Percentiles rank a stretch among this genome's conserved stretches.
These are phyloP conservation scores for Fusarium anguioides DNA, from an alignment of 2,329 filamentous ascomycete species.

Conservation along the genomic window DNA sequence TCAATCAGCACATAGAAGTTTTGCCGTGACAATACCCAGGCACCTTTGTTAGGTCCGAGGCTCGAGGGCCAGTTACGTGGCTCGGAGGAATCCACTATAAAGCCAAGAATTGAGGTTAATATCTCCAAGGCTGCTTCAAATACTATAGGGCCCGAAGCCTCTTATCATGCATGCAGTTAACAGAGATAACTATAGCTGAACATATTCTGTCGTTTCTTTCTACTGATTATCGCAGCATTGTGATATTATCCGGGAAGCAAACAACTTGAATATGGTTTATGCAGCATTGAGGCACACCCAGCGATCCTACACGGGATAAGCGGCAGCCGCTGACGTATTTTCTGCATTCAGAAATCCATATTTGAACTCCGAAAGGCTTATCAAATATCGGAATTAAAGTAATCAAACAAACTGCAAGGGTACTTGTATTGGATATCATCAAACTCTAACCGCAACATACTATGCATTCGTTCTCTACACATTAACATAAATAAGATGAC, in stretches of 20 bases:
- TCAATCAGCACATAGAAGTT: background rate
- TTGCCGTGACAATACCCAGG: slow-evolving; percentile 2
- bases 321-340: slow-evolving; percentile 32
- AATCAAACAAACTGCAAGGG: background rate
- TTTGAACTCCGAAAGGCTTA: background rate
- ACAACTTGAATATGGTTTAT: background rate
- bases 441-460: slow-evolving; percentile 4
- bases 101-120: background rate
- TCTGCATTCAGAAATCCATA: slow-evolving; percentile 6
- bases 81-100: background rate
- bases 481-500: slow-evolving; percentile 18
- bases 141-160: background rate
- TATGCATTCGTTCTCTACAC: slow-evolving; percentile 20
- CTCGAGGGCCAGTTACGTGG: background rate
- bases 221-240: too few species aligned
- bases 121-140: background rate
- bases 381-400: background rate
- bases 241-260: background rate
- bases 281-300: slow-evolving; percentile 1
- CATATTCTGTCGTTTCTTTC: background rate
- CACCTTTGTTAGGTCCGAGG: slow-evolving; percentile 3
- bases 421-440: slow-evolving; percentile 8
- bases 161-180: background rate
- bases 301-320: slow-evolving; percentile 16
- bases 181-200: background rate